phyloP scores from a whole-genome alignment of 2,329 filamentous ascomycete species.

The Diplodia intermedia region DNA sequence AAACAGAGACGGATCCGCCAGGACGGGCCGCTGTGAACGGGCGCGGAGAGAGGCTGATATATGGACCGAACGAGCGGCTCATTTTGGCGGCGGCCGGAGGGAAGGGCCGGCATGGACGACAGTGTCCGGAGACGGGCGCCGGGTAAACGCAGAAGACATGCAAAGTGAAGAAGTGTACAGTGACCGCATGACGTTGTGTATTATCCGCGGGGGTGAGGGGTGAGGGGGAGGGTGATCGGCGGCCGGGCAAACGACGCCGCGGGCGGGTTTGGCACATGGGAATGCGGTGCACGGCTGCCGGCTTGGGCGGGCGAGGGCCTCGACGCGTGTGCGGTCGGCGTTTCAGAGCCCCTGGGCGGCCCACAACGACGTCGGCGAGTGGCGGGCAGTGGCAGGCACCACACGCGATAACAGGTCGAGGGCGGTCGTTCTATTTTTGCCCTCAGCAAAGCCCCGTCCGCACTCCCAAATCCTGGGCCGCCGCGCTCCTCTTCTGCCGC shows the following conservation, averaged over 20 bases:
- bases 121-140: not conserved
- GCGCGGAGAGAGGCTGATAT: slow-evolving; percentile 4
- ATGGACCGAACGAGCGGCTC: not conserved
- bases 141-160: slow-evolving; percentile 7
- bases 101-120: not conserved
- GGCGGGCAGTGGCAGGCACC: slow-evolving; percentile 13
- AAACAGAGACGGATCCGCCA: slow-evolving; percentile 12
- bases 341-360: slow-evolving; percentile 21
- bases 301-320: not conserved
- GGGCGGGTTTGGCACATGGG: not conserved
- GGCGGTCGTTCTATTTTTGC: slow-evolving; percentile 22
- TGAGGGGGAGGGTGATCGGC: not conserved
- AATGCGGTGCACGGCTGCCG: slow-evolving; percentile 15
- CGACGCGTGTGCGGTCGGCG: slow-evolving; percentile 10
- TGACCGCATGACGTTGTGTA: slow-evolving; percentile 24
- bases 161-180: not conserved
- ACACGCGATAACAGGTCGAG: slow-evolving; percentile 21
- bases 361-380: slow-evolving; percentile 5
- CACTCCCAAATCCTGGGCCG: not conserved
- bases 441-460: not conserved
- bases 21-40: not conserved
- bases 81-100: not conserved
- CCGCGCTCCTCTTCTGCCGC: slow-evolving; percentile 22
- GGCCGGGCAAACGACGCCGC: not conserved
- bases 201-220: slow-evolving; percentile 29